Evolutionary conservation across 768 basidiomycete genomes (phyloP).

Genomic region (Galerina sulciceps): DNA sequence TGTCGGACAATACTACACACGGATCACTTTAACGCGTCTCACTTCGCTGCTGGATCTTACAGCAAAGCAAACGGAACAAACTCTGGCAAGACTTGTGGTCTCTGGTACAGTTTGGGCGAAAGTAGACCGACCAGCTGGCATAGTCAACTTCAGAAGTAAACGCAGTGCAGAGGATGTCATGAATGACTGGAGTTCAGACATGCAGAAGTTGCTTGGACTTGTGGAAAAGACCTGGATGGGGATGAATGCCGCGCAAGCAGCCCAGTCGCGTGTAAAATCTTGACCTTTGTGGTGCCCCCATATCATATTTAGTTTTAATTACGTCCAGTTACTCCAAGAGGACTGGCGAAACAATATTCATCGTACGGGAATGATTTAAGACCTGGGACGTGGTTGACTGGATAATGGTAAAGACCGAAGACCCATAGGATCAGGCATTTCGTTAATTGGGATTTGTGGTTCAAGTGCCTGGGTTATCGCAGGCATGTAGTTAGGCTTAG

Average conservation of each 20-base stretch:
- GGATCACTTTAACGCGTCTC: conserved; percentile 84
- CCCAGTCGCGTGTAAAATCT: conserved; percentile 65
- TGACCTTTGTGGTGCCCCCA: conserved; percentile 22
- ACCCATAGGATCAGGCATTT: not conserved
- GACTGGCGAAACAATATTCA: not conserved
- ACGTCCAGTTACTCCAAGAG: not conserved
- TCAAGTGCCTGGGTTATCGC: conserved; percentile 41
- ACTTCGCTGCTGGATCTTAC: conserved; percentile 88
- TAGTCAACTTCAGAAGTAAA: conserved; percentile 86
- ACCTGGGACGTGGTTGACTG: not conserved
- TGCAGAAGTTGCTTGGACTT: conserved; percentile 87
- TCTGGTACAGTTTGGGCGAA: conserved; percentile 93
- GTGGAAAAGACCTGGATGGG: conserved; percentile 99
- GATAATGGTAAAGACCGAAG: not conserved
- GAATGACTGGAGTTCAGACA: conserved; percentile 98
- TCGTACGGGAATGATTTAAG: not conserved
- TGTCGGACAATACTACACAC: conserved; percentile 92
- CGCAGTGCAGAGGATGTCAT: conserved; percentile 89
- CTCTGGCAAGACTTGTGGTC: conserved; percentile 87
- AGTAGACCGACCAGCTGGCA: conserved; percentile 88
- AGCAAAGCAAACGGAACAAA: conserved; percentile 82
- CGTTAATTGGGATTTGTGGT: conserved; percentile 25
- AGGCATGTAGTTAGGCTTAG: conserved; percentile 69
- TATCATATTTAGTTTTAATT: conserved; percentile 17
- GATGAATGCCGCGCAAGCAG: conserved; percentile 88